These are phyloP conservation scores for Hypoxylon fuscum DNA, from an alignment of 495 filamentous ascomycete genomes.

Conservation along the genomic window DNA sequence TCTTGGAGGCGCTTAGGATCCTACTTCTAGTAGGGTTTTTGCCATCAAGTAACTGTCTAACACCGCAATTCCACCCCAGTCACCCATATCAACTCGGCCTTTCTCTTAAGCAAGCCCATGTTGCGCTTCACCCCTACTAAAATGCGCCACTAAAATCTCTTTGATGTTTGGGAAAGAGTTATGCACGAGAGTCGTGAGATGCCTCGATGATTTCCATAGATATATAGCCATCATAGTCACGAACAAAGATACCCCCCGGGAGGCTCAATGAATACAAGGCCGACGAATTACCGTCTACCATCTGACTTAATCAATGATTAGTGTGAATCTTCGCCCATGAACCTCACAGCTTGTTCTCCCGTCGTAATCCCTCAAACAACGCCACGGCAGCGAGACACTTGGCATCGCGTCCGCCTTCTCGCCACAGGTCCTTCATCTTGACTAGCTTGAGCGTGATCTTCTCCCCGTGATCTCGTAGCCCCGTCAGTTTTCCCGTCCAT, in stretches of 20 bases:
- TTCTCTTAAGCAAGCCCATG: no score
- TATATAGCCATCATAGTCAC: background rate
- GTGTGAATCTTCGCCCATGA: background rate
- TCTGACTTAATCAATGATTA: background rate
- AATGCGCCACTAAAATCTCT: no score
- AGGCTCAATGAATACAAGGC: background rate
- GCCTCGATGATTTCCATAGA: background rate
- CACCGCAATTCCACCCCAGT: no score
- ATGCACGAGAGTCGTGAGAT: no score
- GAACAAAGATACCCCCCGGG: background rate
- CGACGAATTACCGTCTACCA: background rate
- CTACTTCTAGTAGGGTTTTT: no score
- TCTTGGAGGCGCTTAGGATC: no score
- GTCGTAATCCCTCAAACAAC: slow-evolving; percentile 75
- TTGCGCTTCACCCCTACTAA: no score
- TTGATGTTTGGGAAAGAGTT: no score
- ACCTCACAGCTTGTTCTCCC: slow-evolving; percentile 68
- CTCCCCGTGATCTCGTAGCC: slow-evolving; percentile 79
- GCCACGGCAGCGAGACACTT: slow-evolving; percentile 83
- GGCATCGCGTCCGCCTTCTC: slow-evolving; percentile 75
- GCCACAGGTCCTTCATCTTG: slow-evolving; percentile 77
- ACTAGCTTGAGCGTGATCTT: slow-evolving; percentile 82
- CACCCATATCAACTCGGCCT: no score
- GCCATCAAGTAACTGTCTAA: no score
- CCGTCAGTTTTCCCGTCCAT: slow-evolving; percentile 80